Evolutionary conservation across 139 green algal genomes (phyloP).

Genomic region (Tetraselmis striata): DNA sequence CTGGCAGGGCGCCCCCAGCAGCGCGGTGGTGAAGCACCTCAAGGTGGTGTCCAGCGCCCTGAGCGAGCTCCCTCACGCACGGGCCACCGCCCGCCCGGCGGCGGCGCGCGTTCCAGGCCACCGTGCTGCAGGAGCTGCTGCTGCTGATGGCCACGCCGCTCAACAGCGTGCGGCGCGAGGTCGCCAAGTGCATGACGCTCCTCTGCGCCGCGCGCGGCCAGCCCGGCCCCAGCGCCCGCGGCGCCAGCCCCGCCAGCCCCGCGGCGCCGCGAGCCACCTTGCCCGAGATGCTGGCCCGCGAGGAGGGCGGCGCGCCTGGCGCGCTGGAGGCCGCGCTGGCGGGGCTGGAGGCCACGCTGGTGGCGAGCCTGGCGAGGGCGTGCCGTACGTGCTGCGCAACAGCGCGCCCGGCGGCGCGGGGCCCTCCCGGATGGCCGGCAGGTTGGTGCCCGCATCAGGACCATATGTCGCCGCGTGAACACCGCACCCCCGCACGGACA

Average conservation of each 20-base stretch:
- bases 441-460: too few species aligned
- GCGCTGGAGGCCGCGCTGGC: too few species aligned
- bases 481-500: too few species aligned
- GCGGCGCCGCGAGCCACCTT: too few species aligned
- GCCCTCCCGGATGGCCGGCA: too few species aligned
- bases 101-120: slow-evolving; percentile 16
- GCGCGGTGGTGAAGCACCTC: slow-evolving; percentile 18
- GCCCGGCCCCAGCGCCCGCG: too few species aligned
- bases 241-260: too few species aligned
- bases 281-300: too few species aligned
- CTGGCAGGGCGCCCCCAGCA: slow-evolving; percentile 9
- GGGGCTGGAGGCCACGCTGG: background rate
- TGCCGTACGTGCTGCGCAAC: background rate
- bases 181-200: slow-evolving; percentile 6
- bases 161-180: slow-evolving; percentile 13
- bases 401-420: too few species aligned
- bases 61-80: slow-evolving; percentile 16
- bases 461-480: too few species aligned
- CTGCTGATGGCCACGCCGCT: slow-evolving; percentile 4
- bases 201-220: background rate
- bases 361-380: background rate
- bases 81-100: background rate
- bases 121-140: slow-evolving; percentile 38
- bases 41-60: slow-evolving; percentile 6
- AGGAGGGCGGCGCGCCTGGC: too few species aligned